Evolutionary conservation across 345 rosid genomes (phyloP).

Genomic region (Conringia planisiliqua): DNA sequence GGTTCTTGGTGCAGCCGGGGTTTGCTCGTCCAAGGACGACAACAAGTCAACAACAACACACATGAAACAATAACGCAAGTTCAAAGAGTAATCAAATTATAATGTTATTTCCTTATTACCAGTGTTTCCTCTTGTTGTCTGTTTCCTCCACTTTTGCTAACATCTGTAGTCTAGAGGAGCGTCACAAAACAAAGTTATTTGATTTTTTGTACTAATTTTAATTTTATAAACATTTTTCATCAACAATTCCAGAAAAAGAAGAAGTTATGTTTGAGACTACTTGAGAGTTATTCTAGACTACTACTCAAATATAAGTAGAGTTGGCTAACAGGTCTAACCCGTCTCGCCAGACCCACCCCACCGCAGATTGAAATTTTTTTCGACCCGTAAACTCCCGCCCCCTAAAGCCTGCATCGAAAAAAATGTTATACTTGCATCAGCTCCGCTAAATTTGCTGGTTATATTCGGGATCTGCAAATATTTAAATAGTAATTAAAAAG

Average conservation of each 20-base stretch:
- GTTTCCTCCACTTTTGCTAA: conserved; percentile 17
- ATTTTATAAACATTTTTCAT: background rate
- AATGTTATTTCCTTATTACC: background rate
- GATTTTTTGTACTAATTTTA: background rate
- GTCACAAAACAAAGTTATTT: background rate
- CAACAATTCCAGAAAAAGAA: too few species aligned
- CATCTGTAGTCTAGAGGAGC: conserved; percentile 15
- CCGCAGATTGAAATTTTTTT: too few species aligned
- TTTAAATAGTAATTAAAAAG: too few species aligned
- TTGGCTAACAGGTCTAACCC: too few species aligned
- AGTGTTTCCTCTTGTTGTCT: background rate
- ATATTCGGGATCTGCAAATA: too few species aligned
- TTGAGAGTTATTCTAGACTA: background rate
- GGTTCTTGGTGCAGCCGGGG: conserved; percentile 66
- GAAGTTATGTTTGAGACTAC: background rate
- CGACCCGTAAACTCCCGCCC: too few species aligned
- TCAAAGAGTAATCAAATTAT: background rate
- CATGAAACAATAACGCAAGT: conserved; percentile 28
- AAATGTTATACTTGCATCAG: too few species aligned
- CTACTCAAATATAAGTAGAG: too few species aligned
- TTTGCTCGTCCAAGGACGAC: conserved; percentile 69
- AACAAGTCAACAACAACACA: conserved; percentile 16
- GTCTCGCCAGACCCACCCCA: too few species aligned
- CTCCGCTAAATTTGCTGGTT: too few species aligned
- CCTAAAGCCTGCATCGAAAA: too few species aligned